Base-by-base conservation (phyloP, 2,329 filamentous ascomycete genomes). In the Phialocephala sp. region DNA sequence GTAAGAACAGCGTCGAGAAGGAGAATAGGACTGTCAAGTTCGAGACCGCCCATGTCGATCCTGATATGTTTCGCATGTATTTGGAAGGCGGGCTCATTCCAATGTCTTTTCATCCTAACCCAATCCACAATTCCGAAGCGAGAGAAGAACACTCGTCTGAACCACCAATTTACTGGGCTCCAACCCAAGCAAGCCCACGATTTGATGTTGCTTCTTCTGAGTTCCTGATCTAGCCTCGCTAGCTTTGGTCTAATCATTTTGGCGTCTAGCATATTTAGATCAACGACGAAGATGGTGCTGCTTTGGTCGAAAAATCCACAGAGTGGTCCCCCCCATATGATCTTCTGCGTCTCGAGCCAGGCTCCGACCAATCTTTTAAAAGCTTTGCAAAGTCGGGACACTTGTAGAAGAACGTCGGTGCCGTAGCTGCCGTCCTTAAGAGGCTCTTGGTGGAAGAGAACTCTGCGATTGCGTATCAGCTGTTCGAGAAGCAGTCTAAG, bases 311-410 rank as follows among this genome's bases (percentile, higher is more conserved):
- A 50, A 20, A 50, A 50, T 24, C 45, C 45, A 8, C 45, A 50
- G n/a, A 50, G n/a, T 22, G 45, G 45, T 27, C 45, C 45, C 24
- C 45, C 45, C 45, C 45, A 50, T 24, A 24, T 50, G 45, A 50
- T 24, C 8, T 50, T 24, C 22, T 24, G 24, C 45, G 45, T 50
- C 8, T 8, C 45, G 8, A 24, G n/a, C 45, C 45, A 50, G 1
- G 45, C 20, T 1, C 20, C 20, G 45, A 50, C 24, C 8, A 50
- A 11, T 8, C 15, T 8, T 50, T 11, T 22, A 4, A 50, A 11
- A 8, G 20, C 8, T 50, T 50, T 24, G 20, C 20, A 24, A 4
- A 24, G 2, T 50, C 20, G n/a, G 3, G 8, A 24, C 11, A 50
- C 20, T 11, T 50, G 45, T 4, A 24, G n/a, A 11, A 50, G n/a